Evolutionary conservation across 371 early-diverging fungal genomes (phyloP).

Genomic region (Nematocida parisii): DNA sequence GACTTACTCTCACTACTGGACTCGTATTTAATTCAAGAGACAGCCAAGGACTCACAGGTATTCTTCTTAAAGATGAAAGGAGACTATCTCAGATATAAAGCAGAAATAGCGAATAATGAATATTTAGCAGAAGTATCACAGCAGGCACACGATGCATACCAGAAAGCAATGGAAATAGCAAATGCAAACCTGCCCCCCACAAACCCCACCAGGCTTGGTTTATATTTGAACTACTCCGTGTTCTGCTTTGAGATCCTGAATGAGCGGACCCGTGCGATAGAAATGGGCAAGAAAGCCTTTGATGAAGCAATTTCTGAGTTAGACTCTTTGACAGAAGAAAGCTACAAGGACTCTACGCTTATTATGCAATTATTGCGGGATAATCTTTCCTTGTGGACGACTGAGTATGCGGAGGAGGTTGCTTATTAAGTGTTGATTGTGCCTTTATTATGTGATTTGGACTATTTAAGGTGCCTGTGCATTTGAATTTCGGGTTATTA

Average conservation of each 20-base stretch:
- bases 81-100: constrained; percentile 97
- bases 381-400: constrained; percentile 97
- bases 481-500: neutral
- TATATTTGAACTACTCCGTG: constrained; percentile 99
- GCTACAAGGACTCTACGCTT: constrained; percentile 98
- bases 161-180: constrained; percentile 86
- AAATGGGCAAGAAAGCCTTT: constrained; percentile 94
- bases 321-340: constrained; percentile 94
- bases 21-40: constrained; percentile 75
- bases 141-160: constrained; percentile 86
- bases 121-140: constrained; percentile 79
- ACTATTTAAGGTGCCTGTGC: too few relatives aligned
- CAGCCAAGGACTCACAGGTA: constrained; percentile 76
- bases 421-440: constrained; percentile 13
- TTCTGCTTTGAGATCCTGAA: constrained; percentile 99
- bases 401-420: constrained; percentile 48
- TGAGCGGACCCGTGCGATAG: constrained; percentile 93
- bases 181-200: constrained; percentile 85
- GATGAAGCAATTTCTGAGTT: constrained; percentile 98
- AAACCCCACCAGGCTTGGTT: constrained; percentile 95
- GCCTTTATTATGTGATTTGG: neutral
- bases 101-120: constrained; percentile 85
- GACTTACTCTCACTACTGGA: constrained; percentile 87
- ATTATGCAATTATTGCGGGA: constrained; percentile 99
- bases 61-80: constrained; percentile 99